Conservation (phyloP, 768 basidiomycete species). For the Rhizopogon rudus region DNA sequence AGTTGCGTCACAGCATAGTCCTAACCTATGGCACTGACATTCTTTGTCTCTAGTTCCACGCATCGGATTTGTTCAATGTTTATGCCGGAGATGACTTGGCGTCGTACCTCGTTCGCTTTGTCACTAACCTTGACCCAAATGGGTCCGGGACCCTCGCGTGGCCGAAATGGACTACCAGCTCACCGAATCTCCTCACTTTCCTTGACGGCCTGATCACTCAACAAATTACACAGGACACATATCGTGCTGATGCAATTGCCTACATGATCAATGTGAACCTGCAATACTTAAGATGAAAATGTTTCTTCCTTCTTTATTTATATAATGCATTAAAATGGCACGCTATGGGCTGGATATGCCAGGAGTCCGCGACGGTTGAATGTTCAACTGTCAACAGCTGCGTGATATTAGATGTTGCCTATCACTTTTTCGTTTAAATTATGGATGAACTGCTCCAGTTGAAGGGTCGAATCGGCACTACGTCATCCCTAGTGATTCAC, state of each 20-base stretch:
- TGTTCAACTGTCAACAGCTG: too few species aligned
- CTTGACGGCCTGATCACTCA: conserved; percentile 12
- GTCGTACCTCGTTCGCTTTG: conserved; percentile 21
- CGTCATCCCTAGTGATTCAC: too few species aligned
- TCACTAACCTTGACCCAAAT: conserved; percentile 18
- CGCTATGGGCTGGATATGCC: too few species aligned
- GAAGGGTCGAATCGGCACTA: too few species aligned
- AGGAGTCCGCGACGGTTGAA: too few species aligned
- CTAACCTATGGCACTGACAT: background rate
- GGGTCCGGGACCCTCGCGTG: conserved; percentile 11
- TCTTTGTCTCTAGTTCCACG: background rate
- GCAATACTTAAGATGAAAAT: conserved; percentile 5
- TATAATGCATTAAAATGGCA: too few species aligned
- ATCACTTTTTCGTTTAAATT: too few species aligned
- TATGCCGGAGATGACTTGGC: conserved; percentile 2
- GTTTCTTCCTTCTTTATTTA: background rate
- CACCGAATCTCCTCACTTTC: conserved; percentile 16
- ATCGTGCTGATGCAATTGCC: conserved; percentile 12
- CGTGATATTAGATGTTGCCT: too few species aligned
- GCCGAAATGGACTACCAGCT: conserved; percentile 13
- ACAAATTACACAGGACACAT: conserved; percentile 14
- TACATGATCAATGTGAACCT: conserved; percentile 5
- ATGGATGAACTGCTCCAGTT: too few species aligned
- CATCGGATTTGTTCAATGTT: conserved; percentile 2
- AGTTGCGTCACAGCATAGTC: too few species aligned